Evolutionary conservation across 1,139 yeast species (phyloP), one percentile per base, ranked within the genome.

Genomic region (Hansenula anomala): DNA sequence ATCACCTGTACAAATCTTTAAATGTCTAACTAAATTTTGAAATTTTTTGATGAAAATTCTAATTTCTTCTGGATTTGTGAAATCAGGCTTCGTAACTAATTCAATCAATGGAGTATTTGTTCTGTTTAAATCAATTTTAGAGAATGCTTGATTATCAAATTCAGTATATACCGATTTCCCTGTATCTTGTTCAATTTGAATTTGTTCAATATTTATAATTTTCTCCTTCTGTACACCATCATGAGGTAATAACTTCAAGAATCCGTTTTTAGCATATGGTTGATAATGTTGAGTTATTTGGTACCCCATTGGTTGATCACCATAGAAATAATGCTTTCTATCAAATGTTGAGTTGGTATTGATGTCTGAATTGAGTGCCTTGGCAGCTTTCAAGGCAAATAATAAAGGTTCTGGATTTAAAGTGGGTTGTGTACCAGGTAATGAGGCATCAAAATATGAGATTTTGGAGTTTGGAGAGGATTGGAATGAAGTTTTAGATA

Each of bases 241-340:
- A 39, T 71, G 62, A 30, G 73, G 62, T 12, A 52, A 59, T 34
- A 92, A 59, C 25, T 58, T 59, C 33, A 92, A 37, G 17, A 44
- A 48, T 0, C 98, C 98, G 36, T 74, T 67, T 28, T 59, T 67
- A 1, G 97, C 95, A 36, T 86, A 67, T 1, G 99, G 97, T 34
- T 73, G 71, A 56, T 75, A 88, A 54, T 79, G 86, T 62, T 92
- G 99, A 0, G 99, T 92, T 40, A 92, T 82, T 58, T 92, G 99
- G 59, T 89, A 92, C 0, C 99, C 99, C 38, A 86, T 65, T 0
- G 98, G 98, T 60, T 92, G 97, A 59, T 92, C 99, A 1, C 94
- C 94, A 58, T 92, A 92, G 59, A 92, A 90, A 60, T 92, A 92
- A 59, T 92, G 99, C 59, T 92, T 92, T 46, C 99, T 67, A 57